These are phyloP conservation scores for Suhomyces terraborum DNA, from an alignment of 1,139 yeast genomes.

Conservation along the genomic window DNA sequence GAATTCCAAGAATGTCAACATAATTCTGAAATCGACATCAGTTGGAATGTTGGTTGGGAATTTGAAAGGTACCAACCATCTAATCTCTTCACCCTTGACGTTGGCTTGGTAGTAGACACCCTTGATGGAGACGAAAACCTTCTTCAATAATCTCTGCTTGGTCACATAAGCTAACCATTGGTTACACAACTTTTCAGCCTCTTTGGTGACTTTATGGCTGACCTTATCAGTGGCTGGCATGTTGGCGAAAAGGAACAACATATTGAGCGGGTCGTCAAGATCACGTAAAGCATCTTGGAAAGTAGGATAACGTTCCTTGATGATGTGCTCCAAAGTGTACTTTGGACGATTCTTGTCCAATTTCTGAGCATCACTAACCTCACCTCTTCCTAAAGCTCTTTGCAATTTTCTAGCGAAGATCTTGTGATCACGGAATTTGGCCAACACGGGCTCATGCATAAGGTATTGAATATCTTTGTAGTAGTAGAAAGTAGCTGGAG, in stretches of 20 bases:
- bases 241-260: conserved; percentile 90
- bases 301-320: conserved; percentile 94
- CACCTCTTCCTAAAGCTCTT: conserved; percentile 90
- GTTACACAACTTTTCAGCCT: conserved; percentile 83
- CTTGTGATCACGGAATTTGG: conserved; percentile 93
- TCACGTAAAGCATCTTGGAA: conserved; percentile 91
- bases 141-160: conserved; percentile 74
- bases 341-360: conserved; percentile 80
- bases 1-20: conserved; percentile 95
- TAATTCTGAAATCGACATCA: conserved; percentile 93
- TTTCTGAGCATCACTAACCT: conserved; percentile 82
- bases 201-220: conserved; percentile 74
- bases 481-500: conserved; percentile 93
- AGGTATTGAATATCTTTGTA: conserved; percentile 91
- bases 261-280: conserved; percentile 91
- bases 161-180: conserved; percentile 97
- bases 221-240: conserved; percentile 93
- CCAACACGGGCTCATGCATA: conserved; percentile 91
- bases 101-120: conserved; percentile 95
- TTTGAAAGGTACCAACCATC: conserved; percentile 97
- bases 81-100: conserved; percentile 86
- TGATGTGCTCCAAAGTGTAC: conserved; percentile 84
- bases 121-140: conserved; percentile 93
- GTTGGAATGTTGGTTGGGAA: conserved; percentile 94
- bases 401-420: conserved; percentile 89